Conservation (phyloP, 768 basidiomycete genomes). For the Dentipellis fragilis region DNA sequence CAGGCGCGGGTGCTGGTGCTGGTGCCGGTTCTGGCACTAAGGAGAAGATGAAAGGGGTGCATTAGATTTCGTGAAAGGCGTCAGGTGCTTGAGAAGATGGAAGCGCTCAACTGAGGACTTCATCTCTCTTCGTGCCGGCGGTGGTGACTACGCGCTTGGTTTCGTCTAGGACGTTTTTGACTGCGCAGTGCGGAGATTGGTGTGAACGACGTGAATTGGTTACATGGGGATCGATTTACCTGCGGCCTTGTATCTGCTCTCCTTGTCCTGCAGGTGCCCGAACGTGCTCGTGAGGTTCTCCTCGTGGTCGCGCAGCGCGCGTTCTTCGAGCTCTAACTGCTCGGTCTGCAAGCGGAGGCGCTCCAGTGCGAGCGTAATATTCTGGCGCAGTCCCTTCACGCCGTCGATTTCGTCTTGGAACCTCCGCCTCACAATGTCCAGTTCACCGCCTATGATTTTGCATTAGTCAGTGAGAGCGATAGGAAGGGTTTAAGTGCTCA, state of each 20-base stretch:
- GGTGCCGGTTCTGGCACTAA: too few species aligned
- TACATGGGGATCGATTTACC: constrained; percentile 16
- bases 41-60: too few species aligned
- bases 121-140: constrained; percentile 35
- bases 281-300: constrained; percentile 27
- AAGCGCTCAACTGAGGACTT: constrained; percentile 9
- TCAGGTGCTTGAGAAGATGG: neutral
- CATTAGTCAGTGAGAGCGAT: neutral
- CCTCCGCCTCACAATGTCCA: constrained; percentile 43
- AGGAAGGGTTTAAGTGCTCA: constrained; percentile 13
- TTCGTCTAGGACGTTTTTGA: constrained; percentile 33
- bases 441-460: constrained; percentile 38
- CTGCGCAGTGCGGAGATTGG: constrained; percentile 17
- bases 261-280: constrained; percentile 30
- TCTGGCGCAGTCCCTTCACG: constrained; percentile 44
- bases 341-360: constrained; percentile 30
- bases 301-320: constrained; percentile 31
- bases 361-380: constrained; percentile 34
- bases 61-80: neutral
- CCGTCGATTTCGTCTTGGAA: constrained; percentile 57
- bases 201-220: neutral
- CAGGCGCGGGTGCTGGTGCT: too few species aligned
- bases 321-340: constrained; percentile 30
- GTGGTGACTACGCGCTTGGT: constrained; percentile 33
- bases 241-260: constrained; percentile 30